A percentile compares a stretch with the other conserved stretches of the same genome.
Evolutionary conservation across 805 yeast genomes (phyloP).

Genomic region (Isabelozyma rhagii): DNA sequence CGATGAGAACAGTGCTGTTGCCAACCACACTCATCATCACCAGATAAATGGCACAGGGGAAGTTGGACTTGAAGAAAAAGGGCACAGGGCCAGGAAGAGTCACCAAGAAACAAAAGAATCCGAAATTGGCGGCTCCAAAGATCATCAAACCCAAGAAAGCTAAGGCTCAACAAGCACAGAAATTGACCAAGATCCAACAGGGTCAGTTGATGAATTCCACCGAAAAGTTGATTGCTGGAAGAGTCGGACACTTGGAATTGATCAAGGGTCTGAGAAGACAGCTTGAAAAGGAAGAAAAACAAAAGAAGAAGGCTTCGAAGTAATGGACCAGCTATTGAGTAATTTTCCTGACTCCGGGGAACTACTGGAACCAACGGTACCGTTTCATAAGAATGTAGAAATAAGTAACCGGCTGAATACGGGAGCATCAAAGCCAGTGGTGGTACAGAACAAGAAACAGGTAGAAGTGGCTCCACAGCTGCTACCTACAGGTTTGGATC

Average conservation of each 20-base stretch:
- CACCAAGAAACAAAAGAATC: conserved; percentile 64
- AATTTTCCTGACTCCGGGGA: background rate
- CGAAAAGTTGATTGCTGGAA: conserved; percentile 79
- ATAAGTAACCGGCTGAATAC: background rate
- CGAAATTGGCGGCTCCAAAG: conserved; percentile 69
- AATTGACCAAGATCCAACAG: conserved; percentile 55
- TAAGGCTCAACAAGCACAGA: conserved; percentile 43
- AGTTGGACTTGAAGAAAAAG: conserved; percentile 54
- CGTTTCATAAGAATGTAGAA: background rate
- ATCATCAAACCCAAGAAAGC: conserved; percentile 65
- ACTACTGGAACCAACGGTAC: background rate
- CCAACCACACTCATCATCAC: no score
- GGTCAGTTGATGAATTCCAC: conserved; percentile 59
- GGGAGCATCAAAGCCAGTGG: background rate
- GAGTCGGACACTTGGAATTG: conserved; percentile 92
- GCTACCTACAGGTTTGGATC: conserved; percentile 22
- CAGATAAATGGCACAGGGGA: conserved; percentile 66
- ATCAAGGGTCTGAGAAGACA: conserved; percentile 88
- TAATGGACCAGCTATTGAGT: background rate
- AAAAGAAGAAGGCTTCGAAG: conserved; percentile 12
- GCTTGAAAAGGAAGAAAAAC: conserved; percentile 60
- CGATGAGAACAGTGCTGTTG: background rate
- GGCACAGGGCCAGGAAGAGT: conserved; percentile 41
- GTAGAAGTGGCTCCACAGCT: conserved; percentile 3
- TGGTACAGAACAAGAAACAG: background rate